phyloP scores from a whole-genome alignment of 148 eudicot species.

The Cornus kousa region DNA sequence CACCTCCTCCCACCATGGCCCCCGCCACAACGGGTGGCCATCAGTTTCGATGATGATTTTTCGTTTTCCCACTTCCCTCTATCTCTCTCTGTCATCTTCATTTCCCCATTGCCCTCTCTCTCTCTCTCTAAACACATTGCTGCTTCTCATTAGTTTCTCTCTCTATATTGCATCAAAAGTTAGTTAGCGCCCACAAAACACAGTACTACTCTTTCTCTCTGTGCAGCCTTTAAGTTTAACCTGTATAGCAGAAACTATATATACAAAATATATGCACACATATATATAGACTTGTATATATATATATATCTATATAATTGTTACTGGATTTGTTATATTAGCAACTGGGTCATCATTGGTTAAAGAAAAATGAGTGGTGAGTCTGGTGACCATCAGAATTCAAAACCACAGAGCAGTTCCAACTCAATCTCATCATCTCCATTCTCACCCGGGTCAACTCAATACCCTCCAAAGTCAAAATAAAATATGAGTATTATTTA shows the following conservation, averaged over 20 bases:
- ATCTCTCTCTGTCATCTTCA: too few species aligned
- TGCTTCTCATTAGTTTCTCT: background rate
- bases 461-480: background rate
- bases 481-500: too few species aligned
- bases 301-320: too few species aligned
- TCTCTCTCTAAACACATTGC: background rate
- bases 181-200: background rate
- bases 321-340: background rate
- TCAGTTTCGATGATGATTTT: too few species aligned
- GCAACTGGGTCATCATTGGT: background rate
- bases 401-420: slow-evolving; percentile 14
- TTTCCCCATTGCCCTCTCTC: background rate
- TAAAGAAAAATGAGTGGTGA: background rate
- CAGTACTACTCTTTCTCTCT: background rate
- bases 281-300: background rate
- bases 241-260: background rate
- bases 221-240: background rate
- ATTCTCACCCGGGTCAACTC: background rate
- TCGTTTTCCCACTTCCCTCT: too few species aligned
- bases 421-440: slow-evolving; percentile 11
- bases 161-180: too few species aligned
- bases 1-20: too few species aligned
- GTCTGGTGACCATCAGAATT: background rate
- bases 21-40: too few species aligned
- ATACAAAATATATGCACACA: background rate